Evolutionary conservation across 345 rosid species (phyloP), one percentile per base, ranked within the genome.

Genomic region (Euphorbia lathyris): DNA sequence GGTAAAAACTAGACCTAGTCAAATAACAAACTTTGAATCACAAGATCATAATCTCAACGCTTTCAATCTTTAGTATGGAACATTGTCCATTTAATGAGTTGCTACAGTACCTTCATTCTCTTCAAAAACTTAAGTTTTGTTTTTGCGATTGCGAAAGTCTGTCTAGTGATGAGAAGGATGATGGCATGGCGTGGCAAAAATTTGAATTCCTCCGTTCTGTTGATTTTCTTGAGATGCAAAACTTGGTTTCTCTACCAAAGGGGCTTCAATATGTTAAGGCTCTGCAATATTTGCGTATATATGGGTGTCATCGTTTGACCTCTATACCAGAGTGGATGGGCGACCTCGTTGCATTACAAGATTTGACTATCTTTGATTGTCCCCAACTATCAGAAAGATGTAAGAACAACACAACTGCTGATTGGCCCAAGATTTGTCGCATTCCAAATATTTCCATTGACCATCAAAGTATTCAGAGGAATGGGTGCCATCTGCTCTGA

Each of bases 161-260:
- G 17, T 25, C 34, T 13, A 23, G 17, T 56, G 60, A 56, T 56
- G 56, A 51, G 22, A 14, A 32, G 9, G 20, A 63, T 9, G 66
- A 58, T 58, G 70, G 16, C 6, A 50, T 26, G 34, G 34, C 12
- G 65, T 58, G 67, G 70, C 23, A 58, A 29, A 40, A 56, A 3
- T 67, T 74, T 51, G 36, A 9, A 42, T 60, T 58, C 47, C 70
- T 72, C 11, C 12, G 11, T 30, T 57, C 19, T 65, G 25, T 45
- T 42, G 0, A 7, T 0, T 12, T 75, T 10, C 48, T 23, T 16
- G 7, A 63, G 8, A 9, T 72, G 48, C 20, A 12, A 12, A 26
- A 57, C 34, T 13, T 74, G 72, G 55, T 34, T 48, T 53, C 47
- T 62, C 55, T 74, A 0, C 78, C 78, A 2, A 17, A 29, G 26